Base-by-base conservation (phyloP, 2,329 filamentous ascomycete species). In the Aspergillus terreus region DNA sequence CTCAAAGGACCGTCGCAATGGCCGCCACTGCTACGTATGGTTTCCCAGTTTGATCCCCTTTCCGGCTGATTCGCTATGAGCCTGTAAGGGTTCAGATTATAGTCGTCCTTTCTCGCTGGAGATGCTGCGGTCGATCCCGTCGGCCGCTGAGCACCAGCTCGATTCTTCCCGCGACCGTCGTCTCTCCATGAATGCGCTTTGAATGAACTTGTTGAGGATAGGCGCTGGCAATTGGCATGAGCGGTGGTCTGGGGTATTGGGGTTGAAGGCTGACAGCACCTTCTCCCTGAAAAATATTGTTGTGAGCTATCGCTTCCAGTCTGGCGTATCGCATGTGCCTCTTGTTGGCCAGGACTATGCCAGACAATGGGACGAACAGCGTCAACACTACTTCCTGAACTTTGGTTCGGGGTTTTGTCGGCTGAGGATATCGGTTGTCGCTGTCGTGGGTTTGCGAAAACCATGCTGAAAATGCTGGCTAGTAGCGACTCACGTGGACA, bases 71-170 rank as follows among this genome's bases (percentile, higher is more conserved):
- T 58, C 63, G 63, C 61, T 63, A 50, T 55, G 63, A 64, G 68
- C 55, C 64, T 71, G 75, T 78, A 76, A 78, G 78, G 78, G 50
- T 71, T 76, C 76, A 79, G 83, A 85, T 71, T 76, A 87, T 90
- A 89, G 86, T 88, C 83, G 87, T 90, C 85, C 85, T 87, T 76
- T 90, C 83, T 90, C 83, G 85, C 87, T 90, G 85, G 85, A 81
- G 71, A 76, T 73, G 74, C 73, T 72, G 63, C 64, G 65, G 65
- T 66, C 58, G 57, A 56, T 42, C 19, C 19, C 57, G 58, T 62
- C 54, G 59, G 63, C 65, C 60, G 66, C 71, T 74, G 64, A 73
- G 77, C 77, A 80, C 84, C 86, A 90, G 87, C 87, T 91, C 87
- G 87, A 91, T 88, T 74, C 77, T 80, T 90, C 87, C 80, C 72